Evolutionary conservation across 2,329 filamentous ascomycete genomes (phyloP).

Genomic region (Esteya vermicola): DNA sequence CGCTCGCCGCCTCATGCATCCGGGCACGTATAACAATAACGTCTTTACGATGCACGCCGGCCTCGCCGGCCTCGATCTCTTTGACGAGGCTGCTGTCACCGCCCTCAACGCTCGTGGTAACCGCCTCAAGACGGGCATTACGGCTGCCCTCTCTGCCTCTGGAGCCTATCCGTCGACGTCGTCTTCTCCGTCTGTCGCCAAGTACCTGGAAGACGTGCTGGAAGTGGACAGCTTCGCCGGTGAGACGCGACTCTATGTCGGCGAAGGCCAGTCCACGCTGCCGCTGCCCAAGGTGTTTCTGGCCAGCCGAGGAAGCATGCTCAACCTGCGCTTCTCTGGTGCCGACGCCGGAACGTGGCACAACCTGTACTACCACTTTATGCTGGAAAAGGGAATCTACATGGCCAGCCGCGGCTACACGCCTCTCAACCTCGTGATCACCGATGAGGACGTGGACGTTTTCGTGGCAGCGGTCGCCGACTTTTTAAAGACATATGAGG

Average conservation of each 20-base stretch:
- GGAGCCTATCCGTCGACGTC: slow-evolving; percentile 14
- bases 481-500: slow-evolving; percentile 4
- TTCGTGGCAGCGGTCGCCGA: slow-evolving; percentile 9
- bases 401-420: slow-evolving; percentile 12
- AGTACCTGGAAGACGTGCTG: not conserved
- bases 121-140: slow-evolving; percentile 11
- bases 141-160: slow-evolving; percentile 16
- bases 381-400: slow-evolving; percentile 14
- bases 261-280: slow-evolving; percentile 1
- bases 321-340: slow-evolving; percentile 22
- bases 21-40: slow-evolving; percentile 52
- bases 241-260: slow-evolving; percentile 1
- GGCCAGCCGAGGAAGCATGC: slow-evolving; percentile 17
- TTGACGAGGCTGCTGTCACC: slow-evolving; percentile 17
- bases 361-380: slow-evolving; percentile 14
- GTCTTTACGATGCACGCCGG: slow-evolving; percentile 44
- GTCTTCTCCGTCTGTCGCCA: not conserved
- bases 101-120: slow-evolving; percentile 19
- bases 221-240: slow-evolving; percentile 8
- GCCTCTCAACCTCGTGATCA: slow-evolving; percentile 12
- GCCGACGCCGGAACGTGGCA: slow-evolving; percentile 12
- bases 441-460: slow-evolving; percentile 10
- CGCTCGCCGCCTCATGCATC: slow-evolving; percentile 36
- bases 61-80: slow-evolving; percentile 21
- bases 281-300: slow-evolving; percentile 6